These are phyloP conservation scores for Lipomyces yamanashiensis DNA, from an alignment of 805 yeast species.

Conservation along the genomic window DNA sequence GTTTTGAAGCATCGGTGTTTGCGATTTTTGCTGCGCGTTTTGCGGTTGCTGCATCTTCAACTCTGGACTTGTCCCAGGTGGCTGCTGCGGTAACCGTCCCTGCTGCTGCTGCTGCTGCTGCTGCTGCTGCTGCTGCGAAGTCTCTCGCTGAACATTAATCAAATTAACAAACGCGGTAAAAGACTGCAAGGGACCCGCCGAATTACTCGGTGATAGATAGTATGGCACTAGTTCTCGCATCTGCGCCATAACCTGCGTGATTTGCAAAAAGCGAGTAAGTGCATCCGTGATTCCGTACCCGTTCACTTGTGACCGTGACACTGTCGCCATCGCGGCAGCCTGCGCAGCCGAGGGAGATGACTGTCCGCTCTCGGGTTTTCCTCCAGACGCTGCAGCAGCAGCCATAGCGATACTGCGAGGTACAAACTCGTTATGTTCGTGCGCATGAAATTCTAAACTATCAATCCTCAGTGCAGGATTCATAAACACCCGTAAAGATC, in stretches of 20 bases:
- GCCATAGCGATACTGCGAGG: conserved; percentile 27
- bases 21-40: conserved; percentile 17
- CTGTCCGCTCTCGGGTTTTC: neutral
- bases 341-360: neutral
- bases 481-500: conserved; percentile 65
- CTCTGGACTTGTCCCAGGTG: conserved; percentile 26
- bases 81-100: conserved; percentile 33
- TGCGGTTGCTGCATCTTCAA: conserved; percentile 26
- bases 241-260: conserved; percentile 77
- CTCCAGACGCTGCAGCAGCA: neutral
- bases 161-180: conserved; percentile 42
- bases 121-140: conserved; percentile 25
- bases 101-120: conserved; percentile 29
- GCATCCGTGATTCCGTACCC: conserved; percentile 67
- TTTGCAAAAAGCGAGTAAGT: conserved; percentile 72
- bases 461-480: conserved; percentile 69
- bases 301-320: conserved; percentile 45
- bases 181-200: conserved; percentile 39
- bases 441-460: conserved; percentile 66
- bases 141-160: conserved; percentile 44
- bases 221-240: conserved; percentile 64
- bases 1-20: conserved; percentile 9
- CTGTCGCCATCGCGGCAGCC: conserved; percentile 5
- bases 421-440: conserved; percentile 52
- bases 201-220: conserved; percentile 49